phyloP scores from a whole-genome alignment of 495 filamentous ascomycete genomes.

The Trichodelitschia bisporula region DNA sequence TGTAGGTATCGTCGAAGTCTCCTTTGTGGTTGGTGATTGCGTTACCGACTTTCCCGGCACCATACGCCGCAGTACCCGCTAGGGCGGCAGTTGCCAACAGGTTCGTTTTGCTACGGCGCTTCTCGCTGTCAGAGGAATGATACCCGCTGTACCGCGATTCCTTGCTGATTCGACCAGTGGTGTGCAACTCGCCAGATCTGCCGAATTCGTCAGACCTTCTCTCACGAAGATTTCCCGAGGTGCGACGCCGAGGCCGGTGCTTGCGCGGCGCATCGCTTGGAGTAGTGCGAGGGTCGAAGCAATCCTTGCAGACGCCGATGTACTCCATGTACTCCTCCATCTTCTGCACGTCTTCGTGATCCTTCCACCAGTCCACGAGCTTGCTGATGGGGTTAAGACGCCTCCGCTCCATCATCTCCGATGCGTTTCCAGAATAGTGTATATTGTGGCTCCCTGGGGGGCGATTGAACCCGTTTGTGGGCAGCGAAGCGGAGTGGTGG shows the following conservation, averaged over 20 bases:
- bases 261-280: slow-evolving; percentile 37
- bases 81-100: no score
- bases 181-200: slow-evolving; percentile 6
- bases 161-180: slow-evolving; percentile 27
- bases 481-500: slow-evolving; percentile 14
- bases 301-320: slow-evolving; percentile 42
- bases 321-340: slow-evolving; percentile 54
- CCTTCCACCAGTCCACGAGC: slow-evolving; percentile 38
- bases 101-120: slow-evolving; percentile 18
- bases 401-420: slow-evolving; percentile 7
- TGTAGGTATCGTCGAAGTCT: slow-evolving; percentile 37
- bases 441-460: slow-evolving; percentile 2
- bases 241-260: slow-evolving; percentile 16
- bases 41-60: slow-evolving; percentile 22
- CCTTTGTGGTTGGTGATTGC: slow-evolving; percentile 23
- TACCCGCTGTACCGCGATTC: slow-evolving; percentile 22
- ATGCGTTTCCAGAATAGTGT: slow-evolving; percentile 3
- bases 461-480: slow-evolving; percentile 2
- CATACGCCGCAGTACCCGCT: slow-evolving; percentile 24
- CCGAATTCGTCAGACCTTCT: slow-evolving; percentile 11
- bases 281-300: slow-evolving; percentile 37
- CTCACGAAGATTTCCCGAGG: slow-evolving; percentile 6
- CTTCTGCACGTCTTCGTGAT: slow-evolving; percentile 38
- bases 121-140: slow-evolving; percentile 24
- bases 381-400: slow-evolving; percentile 22